Percentiles rank a stretch among this genome's conserved stretches.
phyloP scores from a whole-genome alignment of 441 rosid species.

The Mallotus japonicus region DNA sequence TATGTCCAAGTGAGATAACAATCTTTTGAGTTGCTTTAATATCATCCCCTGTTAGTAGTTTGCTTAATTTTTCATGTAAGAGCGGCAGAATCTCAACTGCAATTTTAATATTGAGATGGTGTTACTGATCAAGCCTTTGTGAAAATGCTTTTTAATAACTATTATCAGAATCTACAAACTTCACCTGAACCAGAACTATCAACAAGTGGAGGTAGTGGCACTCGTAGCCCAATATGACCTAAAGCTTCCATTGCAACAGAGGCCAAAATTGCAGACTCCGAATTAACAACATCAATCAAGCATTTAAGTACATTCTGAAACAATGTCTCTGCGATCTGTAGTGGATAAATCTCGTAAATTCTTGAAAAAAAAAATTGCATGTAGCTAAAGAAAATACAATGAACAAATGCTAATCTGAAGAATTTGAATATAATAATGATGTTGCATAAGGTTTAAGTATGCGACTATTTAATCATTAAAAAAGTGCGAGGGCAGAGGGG shows the following conservation, averaged over 20 bases:
- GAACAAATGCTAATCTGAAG: background rate
- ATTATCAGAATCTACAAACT: constrained; percentile 20
- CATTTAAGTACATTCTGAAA: constrained; percentile 65
- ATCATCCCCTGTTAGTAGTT: constrained; percentile 84
- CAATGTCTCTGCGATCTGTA: constrained; percentile 64
- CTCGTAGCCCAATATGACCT: constrained; percentile 88
- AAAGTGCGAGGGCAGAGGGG: background rate
- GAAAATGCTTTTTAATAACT: constrained; percentile 19
- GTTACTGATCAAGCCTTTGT: constrained; percentile 17
- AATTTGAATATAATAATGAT: background rate
- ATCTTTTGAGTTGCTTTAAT: constrained; percentile 77
- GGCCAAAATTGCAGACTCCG: constrained; percentile 71
- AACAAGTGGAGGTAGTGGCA: constrained; percentile 59
- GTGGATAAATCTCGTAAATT: constrained; percentile 18
- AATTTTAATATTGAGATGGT: constrained; percentile 30
- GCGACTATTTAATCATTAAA: background rate
- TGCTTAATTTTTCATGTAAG: constrained; percentile 72
- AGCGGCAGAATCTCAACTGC: constrained; percentile 61
- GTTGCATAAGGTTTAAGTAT: background rate
- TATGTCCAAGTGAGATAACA: constrained; percentile 84
- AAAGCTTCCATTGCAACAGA: constrained; percentile 95
- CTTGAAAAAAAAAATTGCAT: background rate
- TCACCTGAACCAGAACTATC: constrained; percentile 67
- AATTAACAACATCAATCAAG: constrained; percentile 62
- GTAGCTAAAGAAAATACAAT: background rate